phyloP scores from a whole-genome alignment of 2,329 filamentous ascomycete genomes.

The Talaromyces verruculosus region DNA sequence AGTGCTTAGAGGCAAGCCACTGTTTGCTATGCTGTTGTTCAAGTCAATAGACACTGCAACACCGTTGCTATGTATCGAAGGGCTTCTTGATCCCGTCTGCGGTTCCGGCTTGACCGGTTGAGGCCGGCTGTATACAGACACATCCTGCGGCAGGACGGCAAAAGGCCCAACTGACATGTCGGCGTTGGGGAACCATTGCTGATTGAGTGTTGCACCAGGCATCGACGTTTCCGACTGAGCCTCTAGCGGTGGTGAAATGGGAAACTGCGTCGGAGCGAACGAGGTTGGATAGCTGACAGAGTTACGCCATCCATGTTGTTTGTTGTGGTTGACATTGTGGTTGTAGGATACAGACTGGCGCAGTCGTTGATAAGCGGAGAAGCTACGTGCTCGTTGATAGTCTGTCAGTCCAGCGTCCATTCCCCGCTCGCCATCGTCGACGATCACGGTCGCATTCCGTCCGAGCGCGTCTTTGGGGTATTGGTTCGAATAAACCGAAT shows the following conservation, averaged over 20 bases:
- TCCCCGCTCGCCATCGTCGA: constrained; percentile 34
- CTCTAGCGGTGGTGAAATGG: constrained; percentile 22
- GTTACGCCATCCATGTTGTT: constrained; percentile 19
- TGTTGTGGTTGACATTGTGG: not conserved
- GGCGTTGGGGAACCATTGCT: constrained; percentile 30
- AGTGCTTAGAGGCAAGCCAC: constrained; percentile 32
- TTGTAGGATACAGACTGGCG: constrained; percentile 15
- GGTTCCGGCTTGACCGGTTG: constrained; percentile 18
- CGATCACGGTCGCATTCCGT: constrained; percentile 35
- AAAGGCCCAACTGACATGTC: constrained; percentile 7
- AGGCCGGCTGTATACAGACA: constrained; percentile 11
- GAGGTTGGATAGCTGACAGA: constrained; percentile 10
- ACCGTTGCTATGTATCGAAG: constrained; percentile 39
- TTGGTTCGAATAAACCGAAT: constrained; percentile 35
- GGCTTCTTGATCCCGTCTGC: constrained; percentile 39
- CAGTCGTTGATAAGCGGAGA: constrained; percentile 19
- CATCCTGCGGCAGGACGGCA: constrained; percentile 2
- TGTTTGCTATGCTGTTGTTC: constrained; percentile 33
- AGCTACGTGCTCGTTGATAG: constrained; percentile 11
- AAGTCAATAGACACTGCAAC: constrained; percentile 35
- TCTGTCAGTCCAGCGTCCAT: constrained; percentile 12
- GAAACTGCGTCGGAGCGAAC: constrained; percentile 16
- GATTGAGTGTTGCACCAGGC: constrained; percentile 20
- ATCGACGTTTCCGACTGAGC: constrained; percentile 20
- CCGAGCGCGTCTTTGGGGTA: constrained; percentile 33